Conservation (phyloP, 2,329 filamentous ascomycete genomes). For the Orbilia oligospora region DNA sequence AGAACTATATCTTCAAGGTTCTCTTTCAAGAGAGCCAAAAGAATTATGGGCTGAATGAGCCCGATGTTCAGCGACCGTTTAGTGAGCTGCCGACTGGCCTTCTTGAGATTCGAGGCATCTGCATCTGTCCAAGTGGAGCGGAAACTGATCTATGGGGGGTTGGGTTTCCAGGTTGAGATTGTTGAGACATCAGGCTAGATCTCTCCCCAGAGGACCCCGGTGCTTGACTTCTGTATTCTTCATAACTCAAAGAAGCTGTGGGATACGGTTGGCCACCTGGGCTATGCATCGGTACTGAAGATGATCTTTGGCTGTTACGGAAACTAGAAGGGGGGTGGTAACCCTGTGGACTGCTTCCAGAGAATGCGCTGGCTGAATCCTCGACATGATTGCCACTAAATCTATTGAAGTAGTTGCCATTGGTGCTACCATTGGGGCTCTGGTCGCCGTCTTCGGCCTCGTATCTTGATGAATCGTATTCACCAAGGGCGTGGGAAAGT, state of each 20-base stretch:
- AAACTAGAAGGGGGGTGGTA: slow-evolving; percentile 51
- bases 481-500: slow-evolving; percentile 56
- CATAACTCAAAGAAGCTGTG: slow-evolving; percentile 56
- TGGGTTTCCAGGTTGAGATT: neutral
- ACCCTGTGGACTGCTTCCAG: slow-evolving; percentile 31
- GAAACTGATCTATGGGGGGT: slow-evolving; percentile 55
- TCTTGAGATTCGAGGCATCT: slow-evolving; percentile 42
- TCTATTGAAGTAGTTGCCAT: slow-evolving; percentile 51
- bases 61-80: slow-evolving; percentile 20
- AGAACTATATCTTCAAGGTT: neutral
- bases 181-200: slow-evolving; percentile 32
- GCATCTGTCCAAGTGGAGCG: slow-evolving; percentile 23
- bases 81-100: slow-evolving; percentile 44
- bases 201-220: slow-evolving; percentile 30
- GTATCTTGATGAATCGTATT: slow-evolving; percentile 52
- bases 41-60: slow-evolving; percentile 10
- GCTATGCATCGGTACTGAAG: slow-evolving; percentile 31
- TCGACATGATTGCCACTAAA: slow-evolving; percentile 58
- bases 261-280: slow-evolving; percentile 41
- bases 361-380: slow-evolving; percentile 49
- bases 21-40: neutral
- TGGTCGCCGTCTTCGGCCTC: slow-evolving; percentile 10
- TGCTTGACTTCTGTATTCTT: slow-evolving; percentile 49
- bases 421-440: slow-evolving; percentile 25
- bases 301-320: slow-evolving; percentile 39